Percentiles rank a stretch among this genome's conserved stretches.
phyloP scores from a whole-genome alignment of 2,329 filamentous ascomycete genomes.

The Dothideomycetes sp. region DNA sequence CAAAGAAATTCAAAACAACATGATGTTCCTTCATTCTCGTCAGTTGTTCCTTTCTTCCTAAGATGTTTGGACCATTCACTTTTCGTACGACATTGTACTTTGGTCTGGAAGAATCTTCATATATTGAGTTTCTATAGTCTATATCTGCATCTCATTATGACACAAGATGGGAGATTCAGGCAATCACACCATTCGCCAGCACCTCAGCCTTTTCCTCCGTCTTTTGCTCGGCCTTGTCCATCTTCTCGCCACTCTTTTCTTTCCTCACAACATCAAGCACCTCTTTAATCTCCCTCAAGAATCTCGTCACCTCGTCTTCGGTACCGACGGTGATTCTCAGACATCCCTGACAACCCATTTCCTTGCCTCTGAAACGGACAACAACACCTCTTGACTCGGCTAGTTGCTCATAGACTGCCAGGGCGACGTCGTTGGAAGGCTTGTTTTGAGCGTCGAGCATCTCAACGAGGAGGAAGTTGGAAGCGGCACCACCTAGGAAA shows the following conservation, averaged over 20 bases:
- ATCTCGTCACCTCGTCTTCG: slow-evolving; percentile 70
- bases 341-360: slow-evolving; percentile 80
- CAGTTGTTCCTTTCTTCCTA: too few relatives aligned
- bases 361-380: slow-evolving; percentile 86
- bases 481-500: slow-evolving; percentile 67
- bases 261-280: slow-evolving; percentile 42
- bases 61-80: too few relatives aligned
- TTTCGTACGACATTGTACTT: too few relatives aligned
- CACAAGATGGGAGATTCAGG: too few relatives aligned
- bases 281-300: slow-evolving; percentile 57
- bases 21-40: too few relatives aligned
- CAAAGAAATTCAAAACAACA: too few relatives aligned
- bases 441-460: slow-evolving; percentile 59
- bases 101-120: too few relatives aligned
- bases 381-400: slow-evolving; percentile 85
- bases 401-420: slow-evolving; percentile 72
- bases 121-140: too few relatives aligned
- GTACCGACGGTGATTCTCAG: slow-evolving; percentile 89
- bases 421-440: slow-evolving; percentile 69
- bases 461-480: slow-evolving; percentile 88
- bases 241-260: slow-evolving; percentile 24
- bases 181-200: slow-evolving; percentile 41
- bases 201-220: slow-evolving; percentile 39
- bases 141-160: too few relatives aligned
- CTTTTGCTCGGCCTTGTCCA: slow-evolving; percentile 23